Base-by-base conservation (phyloP, 306 rosid genomes). In the Pachyrhizus erosus region DNA sequence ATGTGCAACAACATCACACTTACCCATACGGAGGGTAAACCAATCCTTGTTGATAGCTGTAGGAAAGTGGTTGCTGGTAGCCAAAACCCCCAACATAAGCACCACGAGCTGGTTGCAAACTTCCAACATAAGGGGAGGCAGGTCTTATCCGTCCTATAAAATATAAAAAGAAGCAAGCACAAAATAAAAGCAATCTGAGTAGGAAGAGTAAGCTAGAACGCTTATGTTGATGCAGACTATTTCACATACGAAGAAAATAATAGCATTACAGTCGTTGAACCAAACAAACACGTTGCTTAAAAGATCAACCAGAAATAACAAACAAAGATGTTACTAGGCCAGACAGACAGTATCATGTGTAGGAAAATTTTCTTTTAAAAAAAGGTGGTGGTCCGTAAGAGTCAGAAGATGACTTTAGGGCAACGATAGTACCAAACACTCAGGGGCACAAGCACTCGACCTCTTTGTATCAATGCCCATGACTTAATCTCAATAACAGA, bases 21-120 rank as follows among this genome's bases (percentile, higher is more conserved):
- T 66, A 95, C 98, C 98, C 97, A 58, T 93, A 91, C 49, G 92
- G 93, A 75, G 98, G 98, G 91, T 90, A 91, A 82, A 89, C 75
- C 76, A 95, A 68, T 73, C 97, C 97, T 83, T 90, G 98, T 57
- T 89, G 97, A 82, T 95, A 93, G 86, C 81, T 79, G 79, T 93
- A 91, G 33, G 98, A 78, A 80, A 89, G 79, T n/a, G 97, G 95
- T 54, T 95, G 98, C 84, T 91, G 98, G 80, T 90, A 95, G 84
- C 97, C 97, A 83, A 82, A 86, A 76, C 86, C 83, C 84, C 97
- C 98, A 23, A 86, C 52, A 20, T 88, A 93, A 83, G 93, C 71
- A 73, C 97, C 94, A 20, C 94, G 91, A 68, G 88, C 39, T 34
- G 91, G 78, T 84, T 88, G 98, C 85, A 90, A 15, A 75, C 64